Conservation (phyloP, 2,329 filamentous ascomycete species). For the Neofusicoccum kwambonambiense region DNA sequence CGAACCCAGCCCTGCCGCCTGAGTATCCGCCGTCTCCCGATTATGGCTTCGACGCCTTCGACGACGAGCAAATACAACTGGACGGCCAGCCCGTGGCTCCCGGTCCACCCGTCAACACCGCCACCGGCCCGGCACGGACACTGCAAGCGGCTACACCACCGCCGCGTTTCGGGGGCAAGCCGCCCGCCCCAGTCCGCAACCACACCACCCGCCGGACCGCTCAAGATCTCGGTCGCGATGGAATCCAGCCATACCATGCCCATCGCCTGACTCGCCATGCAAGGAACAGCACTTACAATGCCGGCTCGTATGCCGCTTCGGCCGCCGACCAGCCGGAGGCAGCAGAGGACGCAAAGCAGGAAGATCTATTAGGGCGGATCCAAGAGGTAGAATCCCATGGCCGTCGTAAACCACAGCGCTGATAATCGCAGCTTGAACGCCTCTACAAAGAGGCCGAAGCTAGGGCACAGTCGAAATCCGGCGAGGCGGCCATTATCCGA, state of each 20-base stretch:
- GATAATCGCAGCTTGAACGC: constrained; percentile 21
- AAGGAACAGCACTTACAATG: background rate
- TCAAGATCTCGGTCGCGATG: background rate
- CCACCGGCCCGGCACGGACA: background rate
- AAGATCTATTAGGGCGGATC: constrained; percentile 34
- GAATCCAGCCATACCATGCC: background rate
- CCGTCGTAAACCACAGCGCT: background rate
- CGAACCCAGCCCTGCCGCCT: constrained; percentile 1
- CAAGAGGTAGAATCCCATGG: background rate
- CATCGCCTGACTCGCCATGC: background rate
- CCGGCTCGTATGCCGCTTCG: background rate
- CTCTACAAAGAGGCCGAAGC: constrained; percentile 28
- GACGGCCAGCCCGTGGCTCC: constrained; percentile 32
- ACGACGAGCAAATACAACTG: constrained; percentile 42
- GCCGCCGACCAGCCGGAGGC: background rate
- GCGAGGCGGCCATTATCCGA: constrained; percentile 74
- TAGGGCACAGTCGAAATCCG: constrained; percentile 50
- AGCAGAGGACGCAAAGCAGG: background rate
- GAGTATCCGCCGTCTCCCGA: constrained; percentile 28
- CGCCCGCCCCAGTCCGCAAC: background rate
- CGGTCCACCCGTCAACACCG: background rate
- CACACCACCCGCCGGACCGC: background rate
- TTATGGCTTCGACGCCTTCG: constrained; percentile 34
- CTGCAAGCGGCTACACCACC: too few relatives aligned
- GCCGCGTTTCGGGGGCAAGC: background rate